These are phyloP conservation scores for Teratosphaeria epicoccoides DNA, from an alignment of 2,329 filamentous ascomycete species.

Conservation along the genomic window DNA sequence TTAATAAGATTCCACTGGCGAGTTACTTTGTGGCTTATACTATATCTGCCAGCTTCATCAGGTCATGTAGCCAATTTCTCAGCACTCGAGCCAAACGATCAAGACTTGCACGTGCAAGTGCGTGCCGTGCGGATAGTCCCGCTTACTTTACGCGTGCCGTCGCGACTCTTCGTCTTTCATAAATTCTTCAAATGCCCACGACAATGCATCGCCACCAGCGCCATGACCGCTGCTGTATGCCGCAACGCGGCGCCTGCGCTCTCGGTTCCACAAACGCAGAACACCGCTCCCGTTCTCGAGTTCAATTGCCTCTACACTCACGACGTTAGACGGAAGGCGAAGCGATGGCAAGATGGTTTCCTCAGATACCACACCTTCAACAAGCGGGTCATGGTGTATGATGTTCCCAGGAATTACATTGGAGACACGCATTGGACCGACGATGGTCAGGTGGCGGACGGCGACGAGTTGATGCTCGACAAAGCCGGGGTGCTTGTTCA, in stretches of 20 bases:
- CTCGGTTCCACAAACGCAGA: conserved; percentile 43
- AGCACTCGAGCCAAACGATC: too few species aligned
- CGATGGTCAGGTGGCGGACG: conserved; percentile 59
- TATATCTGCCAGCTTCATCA: too few species aligned
- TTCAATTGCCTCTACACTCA: conserved; percentile 80
- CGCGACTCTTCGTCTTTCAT: neutral
- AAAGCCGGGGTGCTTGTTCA: conserved; percentile 66
- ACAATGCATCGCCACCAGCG: neutral
- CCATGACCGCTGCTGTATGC: conserved; percentile 24
- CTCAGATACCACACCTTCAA: conserved; percentile 88
- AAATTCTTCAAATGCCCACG: neutral
- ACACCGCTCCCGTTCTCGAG: conserved; percentile 66
- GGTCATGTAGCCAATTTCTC: too few species aligned
- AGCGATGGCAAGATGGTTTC: conserved; percentile 86
- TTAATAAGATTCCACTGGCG: too few species aligned
- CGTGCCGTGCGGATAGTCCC: neutral
- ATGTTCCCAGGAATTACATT: conserved; percentile 66
- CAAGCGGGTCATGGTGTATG: conserved; percentile 80
- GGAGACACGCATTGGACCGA: conserved; percentile 76
- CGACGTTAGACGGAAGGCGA: conserved; percentile 76
- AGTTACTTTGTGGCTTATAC: too few species aligned
- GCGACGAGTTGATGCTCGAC: conserved; percentile 73
- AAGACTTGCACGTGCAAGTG: neutral
- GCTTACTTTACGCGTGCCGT: neutral
- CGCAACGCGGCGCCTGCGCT: conserved; percentile 26